Conservation (phyloP, 495 filamentous ascomycete species). For the Lichenothelia convexa region DNA sequence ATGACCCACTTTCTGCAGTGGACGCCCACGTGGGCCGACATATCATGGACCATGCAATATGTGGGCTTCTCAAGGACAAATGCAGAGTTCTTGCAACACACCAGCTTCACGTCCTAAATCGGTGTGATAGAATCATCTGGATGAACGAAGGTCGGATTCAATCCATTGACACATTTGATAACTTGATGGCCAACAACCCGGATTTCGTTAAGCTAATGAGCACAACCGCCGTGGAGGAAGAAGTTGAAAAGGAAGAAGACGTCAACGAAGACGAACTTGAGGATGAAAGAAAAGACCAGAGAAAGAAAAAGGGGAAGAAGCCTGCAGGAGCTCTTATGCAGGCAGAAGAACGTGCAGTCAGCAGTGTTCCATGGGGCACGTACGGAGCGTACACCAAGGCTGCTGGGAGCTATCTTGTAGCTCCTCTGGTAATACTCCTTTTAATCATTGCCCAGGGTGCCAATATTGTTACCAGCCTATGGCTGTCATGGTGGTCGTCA, state of each 20-base stretch:
- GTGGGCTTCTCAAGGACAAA: constrained; percentile 73
- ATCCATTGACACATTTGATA: constrained; percentile 72
- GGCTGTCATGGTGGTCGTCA: constrained; percentile 85
- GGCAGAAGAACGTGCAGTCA: constrained; percentile 64
- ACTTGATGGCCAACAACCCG: constrained; percentile 57
- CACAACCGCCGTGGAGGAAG: constrained; percentile 57
- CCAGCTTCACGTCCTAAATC: constrained; percentile 77
- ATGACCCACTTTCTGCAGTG: constrained; percentile 35
- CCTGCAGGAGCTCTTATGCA: constrained; percentile 61
- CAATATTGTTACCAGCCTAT: constrained; percentile 75
- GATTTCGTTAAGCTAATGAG: constrained; percentile 70
- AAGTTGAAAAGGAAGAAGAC: constrained; percentile 26
- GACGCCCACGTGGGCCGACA: constrained; percentile 53
- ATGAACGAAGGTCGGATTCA: constrained; percentile 72
- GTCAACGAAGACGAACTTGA: constrained; percentile 26
- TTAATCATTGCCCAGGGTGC: constrained; percentile 55
- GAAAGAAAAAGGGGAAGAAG: constrained; percentile 38
- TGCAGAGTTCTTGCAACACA: constrained; percentile 85
- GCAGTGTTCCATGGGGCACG: constrained; percentile 68
- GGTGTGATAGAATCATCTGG: constrained; percentile 80
- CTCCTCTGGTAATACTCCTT: constrained; percentile 41
- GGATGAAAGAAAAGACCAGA: constrained; percentile 27
- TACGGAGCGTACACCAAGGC: constrained; percentile 67
- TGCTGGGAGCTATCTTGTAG: constrained; percentile 58
- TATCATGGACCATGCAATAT: constrained; percentile 90